Evolutionary conservation across 352 stramenopile genomes (phyloP), one percentile per base, ranked within the genome.

Genomic region (Globisporangium yorkense): DNA sequence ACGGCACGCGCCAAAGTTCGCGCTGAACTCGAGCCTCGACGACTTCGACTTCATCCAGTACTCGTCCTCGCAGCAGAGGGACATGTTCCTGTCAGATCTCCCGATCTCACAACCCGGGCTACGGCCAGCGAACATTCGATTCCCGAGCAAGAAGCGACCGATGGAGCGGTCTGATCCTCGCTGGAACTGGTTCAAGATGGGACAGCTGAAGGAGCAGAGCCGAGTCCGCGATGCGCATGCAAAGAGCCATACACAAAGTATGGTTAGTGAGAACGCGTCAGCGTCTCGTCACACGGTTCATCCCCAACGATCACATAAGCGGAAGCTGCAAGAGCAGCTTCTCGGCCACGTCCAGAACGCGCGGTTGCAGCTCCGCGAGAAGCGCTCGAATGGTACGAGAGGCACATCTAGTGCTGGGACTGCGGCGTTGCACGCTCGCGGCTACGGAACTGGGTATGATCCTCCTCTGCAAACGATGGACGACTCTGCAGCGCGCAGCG

Each of bases 361-460:
- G 41, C 64, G 71, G n/a, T 53, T 87, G 18, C 64, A 74, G n/a
- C 60, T 89, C 56, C 77, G 79, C 18, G 61, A 82, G n/a, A 73
- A 77, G 51, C 62, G 43, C 1, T 29, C 8, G 2, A 21, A 29
- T 16, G 75, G 16, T 68, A 70, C 63, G 60, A 68, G 47, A 51
- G 51, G 18, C 29, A 33, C n/a, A 13, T 6, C 20, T 29, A 29
- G 12, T 35, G 40, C 33, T 20, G 21, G 31, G 15, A 44, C 4
- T 16, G 40, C 0, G 10, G 29, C 40, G 1, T 52, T 40, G 33
- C 33, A n/a, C n/a, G 35, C 37, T 18, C 51, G 51, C 10, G 35
- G n/a, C 12, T 47, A 56, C 49, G 57, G 53, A 50, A 15, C 37
- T 39, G 41, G 40, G 13, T 62, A 62, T 21, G 49, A 62, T 16